Percentiles rank a stretch among this genome's conserved stretches.
phyloP scores from a whole-genome alignment of 2,329 filamentous ascomycete species.

The Trichoderma sp. region DNA sequence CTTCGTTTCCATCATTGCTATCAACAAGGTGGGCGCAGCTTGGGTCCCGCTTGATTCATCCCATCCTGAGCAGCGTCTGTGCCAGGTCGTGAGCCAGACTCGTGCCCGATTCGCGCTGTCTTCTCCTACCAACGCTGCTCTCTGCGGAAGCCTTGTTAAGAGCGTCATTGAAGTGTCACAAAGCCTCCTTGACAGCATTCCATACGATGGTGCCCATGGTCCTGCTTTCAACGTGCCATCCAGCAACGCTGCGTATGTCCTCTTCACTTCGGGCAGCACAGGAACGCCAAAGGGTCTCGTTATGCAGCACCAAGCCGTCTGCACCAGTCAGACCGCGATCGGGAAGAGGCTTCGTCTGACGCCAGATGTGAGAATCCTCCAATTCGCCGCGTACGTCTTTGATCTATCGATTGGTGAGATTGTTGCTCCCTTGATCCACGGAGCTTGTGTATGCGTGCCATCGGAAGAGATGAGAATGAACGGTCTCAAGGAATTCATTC shows the following conservation, averaged over 20 bases:
- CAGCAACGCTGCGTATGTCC: constrained; percentile 40
- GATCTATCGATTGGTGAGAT: constrained; percentile 28
- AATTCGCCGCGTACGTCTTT: constrained; percentile 31
- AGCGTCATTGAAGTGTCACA: constrained; percentile 12
- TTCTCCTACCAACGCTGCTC: constrained; percentile 11
- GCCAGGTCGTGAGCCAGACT: constrained; percentile 18
- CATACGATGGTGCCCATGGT: neutral
- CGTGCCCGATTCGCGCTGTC: neutral
- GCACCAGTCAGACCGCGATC: constrained; percentile 9
- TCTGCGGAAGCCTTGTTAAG: neutral
- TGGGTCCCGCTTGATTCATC: constrained; percentile 26
- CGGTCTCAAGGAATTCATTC: constrained; percentile 9
- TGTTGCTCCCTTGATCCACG: constrained; percentile 15
- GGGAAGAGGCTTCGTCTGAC: constrained; percentile 8
- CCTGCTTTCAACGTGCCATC: neutral
- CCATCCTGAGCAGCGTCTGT: constrained; percentile 9
- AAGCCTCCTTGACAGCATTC: neutral
- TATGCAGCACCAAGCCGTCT: constrained; percentile 22
- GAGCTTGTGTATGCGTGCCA: constrained; percentile 25
- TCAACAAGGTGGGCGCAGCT: constrained; percentile 36
- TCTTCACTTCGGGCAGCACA: constrained; percentile 60
- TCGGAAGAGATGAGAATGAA: constrained; percentile 25
- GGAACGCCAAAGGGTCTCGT: constrained; percentile 55
- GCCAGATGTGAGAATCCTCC: constrained; percentile 8
- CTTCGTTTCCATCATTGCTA: constrained; percentile 34